Base-by-base conservation (phyloP, 73 alveolate genomes). In the Vitrella brassicaformis region DNA sequence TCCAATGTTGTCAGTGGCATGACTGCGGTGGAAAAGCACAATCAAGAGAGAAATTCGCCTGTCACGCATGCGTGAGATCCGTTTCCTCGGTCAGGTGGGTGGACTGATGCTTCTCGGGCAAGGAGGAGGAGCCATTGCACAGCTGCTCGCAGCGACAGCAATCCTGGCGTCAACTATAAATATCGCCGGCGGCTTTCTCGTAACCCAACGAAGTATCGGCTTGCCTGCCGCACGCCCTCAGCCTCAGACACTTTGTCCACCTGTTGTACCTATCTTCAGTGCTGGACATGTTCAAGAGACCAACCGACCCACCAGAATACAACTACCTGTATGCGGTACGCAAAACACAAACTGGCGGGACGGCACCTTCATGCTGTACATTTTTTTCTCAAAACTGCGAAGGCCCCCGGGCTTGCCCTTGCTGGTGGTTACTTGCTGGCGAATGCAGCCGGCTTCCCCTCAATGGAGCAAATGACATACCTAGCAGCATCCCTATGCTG, bases 401-500 rank as follows among this genome's bases (percentile, higher is more conserved):
- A n/a, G n/a, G n/a, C n/a, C 56, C 56, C 56, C 56, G 56, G 22
- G 56, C 22, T 14, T 39, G 56, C 56, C 56, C 56, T 39, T 14
- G 4, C 64, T 68, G 85, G 76, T 7, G 71, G 79, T n/a, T 14
- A 31, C 25, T 66, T 69, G 56, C 74, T 80, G 19, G 67, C 71
- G 30, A 27, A 28, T 8, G 67, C 45, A 19, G 47, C 73, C 25
- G 80, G 86, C 31, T n/a, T 70, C 70, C 30, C 0, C 30, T 10
- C 19, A 19, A 8, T 68, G n/a, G 39, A 69, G 27, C 77, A 77
- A 30, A 82, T 77, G 86, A 87, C 84, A 14, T 87, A 87, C 78
- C 77, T 87, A 69, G 94, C 85, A 30, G 47, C 88, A 0, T 84
- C 91, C 4, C 74, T 88, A 25, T 39, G 80, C 68, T 85, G 91